phyloP scores from a whole-genome alignment of 164 flowering plant genomes.

The Vitis cinerea region DNA sequence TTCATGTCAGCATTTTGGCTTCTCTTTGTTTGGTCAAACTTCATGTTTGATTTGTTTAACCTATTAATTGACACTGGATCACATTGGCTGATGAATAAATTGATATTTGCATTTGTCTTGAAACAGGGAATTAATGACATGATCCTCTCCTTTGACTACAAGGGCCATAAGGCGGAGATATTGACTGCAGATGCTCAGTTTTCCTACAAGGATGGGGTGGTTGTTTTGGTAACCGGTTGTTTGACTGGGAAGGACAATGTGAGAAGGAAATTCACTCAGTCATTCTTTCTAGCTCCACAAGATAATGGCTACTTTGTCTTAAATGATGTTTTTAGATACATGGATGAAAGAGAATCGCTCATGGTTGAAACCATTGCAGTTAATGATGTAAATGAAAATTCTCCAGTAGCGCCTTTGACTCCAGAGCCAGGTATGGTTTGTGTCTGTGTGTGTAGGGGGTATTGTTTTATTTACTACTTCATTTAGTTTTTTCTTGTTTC shows the following conservation, averaged over 20 bases:
- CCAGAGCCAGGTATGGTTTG: slow-evolving; percentile 10
- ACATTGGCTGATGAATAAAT: not conserved
- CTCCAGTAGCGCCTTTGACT: not conserved
- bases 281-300: slow-evolving; percentile 45
- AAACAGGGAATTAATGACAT: slow-evolving; percentile 34
- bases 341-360: slow-evolving; percentile 15
- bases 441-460: not conserved
- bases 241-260: slow-evolving; percentile 26
- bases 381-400: slow-evolving; percentile 4
- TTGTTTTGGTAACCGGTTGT: slow-evolving; percentile 40
- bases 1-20: no score
- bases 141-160: slow-evolving; percentile 29
- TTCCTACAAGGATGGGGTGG: slow-evolving; percentile 29
- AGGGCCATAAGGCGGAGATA: slow-evolving; percentile 19
- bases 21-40: no score
- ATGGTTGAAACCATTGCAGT: not conserved
- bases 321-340: slow-evolving; percentile 36
- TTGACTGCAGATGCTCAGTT: slow-evolving; percentile 31
- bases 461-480: not conserved
- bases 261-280: slow-evolving; percentile 28
- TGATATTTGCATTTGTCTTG: not conserved
- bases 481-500: not conserved
- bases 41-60: no score
- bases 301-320: slow-evolving; percentile 31
- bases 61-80: no score